A percentile compares a stretch with the other conserved stretches of the same genome.
Conservation (phyloP, 2,329 filamentous ascomycete genomes). For the Lachnellula cervina region DNA sequence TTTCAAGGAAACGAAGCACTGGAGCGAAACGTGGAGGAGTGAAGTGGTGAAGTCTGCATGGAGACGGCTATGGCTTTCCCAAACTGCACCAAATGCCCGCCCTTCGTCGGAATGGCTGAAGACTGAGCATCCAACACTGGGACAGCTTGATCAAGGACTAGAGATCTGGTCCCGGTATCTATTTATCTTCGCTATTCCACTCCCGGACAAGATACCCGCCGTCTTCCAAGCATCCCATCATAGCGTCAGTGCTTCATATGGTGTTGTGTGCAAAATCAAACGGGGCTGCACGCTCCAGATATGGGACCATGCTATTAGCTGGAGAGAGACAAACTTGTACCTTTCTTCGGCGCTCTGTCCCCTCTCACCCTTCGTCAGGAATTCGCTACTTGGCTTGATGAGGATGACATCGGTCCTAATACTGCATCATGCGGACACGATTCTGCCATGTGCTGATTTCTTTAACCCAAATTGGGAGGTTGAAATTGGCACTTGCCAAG, state of each 20-base stretch:
- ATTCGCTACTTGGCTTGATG: slow-evolving; percentile 25
- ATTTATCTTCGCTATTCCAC: slow-evolving; percentile 43
- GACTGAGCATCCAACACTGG: slow-evolving; percentile 41
- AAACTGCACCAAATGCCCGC: slow-evolving; percentile 38
- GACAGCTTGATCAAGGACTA: slow-evolving; percentile 40
- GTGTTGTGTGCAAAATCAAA: slow-evolving; percentile 58
- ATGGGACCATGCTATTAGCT: slow-evolving; percentile 60
- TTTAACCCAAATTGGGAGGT: slow-evolving; percentile 62
- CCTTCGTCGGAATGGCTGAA: slow-evolving; percentile 41
- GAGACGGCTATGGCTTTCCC: slow-evolving; percentile 41
- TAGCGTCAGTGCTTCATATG: slow-evolving; percentile 55
- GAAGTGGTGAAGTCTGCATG: slow-evolving; percentile 42
- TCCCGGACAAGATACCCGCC: slow-evolving; percentile 41
- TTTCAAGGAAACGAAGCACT: slow-evolving; percentile 39
- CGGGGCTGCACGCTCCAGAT: slow-evolving; percentile 55
- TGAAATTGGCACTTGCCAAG: slow-evolving; percentile 55
- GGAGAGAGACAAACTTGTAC: slow-evolving; percentile 43
- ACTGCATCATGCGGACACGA: slow-evolving; percentile 52
- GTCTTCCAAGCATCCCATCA: slow-evolving; percentile 61
- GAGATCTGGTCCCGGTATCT: slow-evolving; percentile 43
- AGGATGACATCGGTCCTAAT: slow-evolving; percentile 22
- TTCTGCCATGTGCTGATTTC: slow-evolving; percentile 53
- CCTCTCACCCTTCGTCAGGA: slow-evolving; percentile 26
- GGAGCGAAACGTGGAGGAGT: slow-evolving; percentile 43
- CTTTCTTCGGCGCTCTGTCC: slow-evolving; percentile 27